Evolutionary conservation across 2,329 filamentous ascomycete genomes (phyloP).

Genomic region (Aspergillus brunneoviolaceus): DNA sequence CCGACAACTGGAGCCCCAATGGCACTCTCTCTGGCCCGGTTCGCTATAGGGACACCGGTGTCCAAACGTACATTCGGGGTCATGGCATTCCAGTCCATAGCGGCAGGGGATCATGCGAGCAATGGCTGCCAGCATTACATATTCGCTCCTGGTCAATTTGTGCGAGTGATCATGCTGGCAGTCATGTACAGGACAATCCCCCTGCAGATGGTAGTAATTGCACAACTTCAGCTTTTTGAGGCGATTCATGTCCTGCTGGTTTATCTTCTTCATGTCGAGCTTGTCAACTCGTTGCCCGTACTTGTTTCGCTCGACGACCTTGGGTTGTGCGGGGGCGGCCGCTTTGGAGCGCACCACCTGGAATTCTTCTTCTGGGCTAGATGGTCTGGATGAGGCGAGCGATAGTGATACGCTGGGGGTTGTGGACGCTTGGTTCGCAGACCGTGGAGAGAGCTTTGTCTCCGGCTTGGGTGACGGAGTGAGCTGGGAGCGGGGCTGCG

Average conservation of each 20-base stretch:
- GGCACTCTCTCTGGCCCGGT: constrained; percentile 55
- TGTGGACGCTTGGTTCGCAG: constrained; percentile 42
- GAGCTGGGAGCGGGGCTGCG: constrained; percentile 30
- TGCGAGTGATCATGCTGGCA: constrained; percentile 57
- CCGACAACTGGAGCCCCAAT: constrained; percentile 58
- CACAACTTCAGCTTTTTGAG: constrained; percentile 64
- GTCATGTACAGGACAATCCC: constrained; percentile 56
- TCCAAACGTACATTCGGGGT: constrained; percentile 63
- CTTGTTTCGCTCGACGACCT: constrained; percentile 56
- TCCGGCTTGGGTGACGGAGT: constrained; percentile 39
- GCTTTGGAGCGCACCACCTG: constrained; percentile 41
- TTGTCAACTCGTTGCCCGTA: constrained; percentile 60
- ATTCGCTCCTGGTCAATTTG: constrained; percentile 54
- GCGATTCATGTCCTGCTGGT: constrained; percentile 56
- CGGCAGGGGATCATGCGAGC: constrained; percentile 64
- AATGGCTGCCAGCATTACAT: constrained; percentile 56
- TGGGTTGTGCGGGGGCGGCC: constrained; percentile 27
- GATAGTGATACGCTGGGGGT: constrained; percentile 36
- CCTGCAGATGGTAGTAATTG: constrained; percentile 61
- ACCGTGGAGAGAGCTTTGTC: constrained; percentile 32
- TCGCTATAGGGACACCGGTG: constrained; percentile 60
- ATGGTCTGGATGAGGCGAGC: constrained; percentile 36
- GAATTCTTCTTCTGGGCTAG: constrained; percentile 37
- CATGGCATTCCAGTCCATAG: constrained; percentile 57
- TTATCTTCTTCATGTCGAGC: constrained; percentile 51